phyloP scores from a whole-genome alignment of 768 basidiomycete species.

The Lentinula aciculospora region DNA sequence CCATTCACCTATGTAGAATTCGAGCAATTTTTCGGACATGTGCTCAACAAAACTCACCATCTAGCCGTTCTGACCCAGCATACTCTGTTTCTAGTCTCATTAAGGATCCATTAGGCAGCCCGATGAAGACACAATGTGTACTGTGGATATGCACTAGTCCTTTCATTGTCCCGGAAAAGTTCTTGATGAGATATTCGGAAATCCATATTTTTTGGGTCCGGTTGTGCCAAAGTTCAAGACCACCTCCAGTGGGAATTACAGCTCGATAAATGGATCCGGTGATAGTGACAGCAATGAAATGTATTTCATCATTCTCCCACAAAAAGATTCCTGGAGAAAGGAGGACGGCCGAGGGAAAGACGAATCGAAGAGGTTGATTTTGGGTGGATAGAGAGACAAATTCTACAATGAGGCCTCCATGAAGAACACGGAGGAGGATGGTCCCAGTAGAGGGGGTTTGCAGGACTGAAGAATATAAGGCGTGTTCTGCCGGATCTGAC shows the following conservation, averaged over 20 bases:
- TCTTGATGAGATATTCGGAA: constrained; percentile 64
- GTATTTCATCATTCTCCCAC: constrained; percentile 48
- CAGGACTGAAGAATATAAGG: constrained; percentile 54
- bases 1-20: constrained; percentile 61
- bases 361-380: constrained; percentile 65
- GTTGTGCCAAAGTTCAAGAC: constrained; percentile 53
- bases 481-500: constrained; percentile 58
- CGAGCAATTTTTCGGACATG: too few relatives aligned
- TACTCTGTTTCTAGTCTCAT: constrained; percentile 66
- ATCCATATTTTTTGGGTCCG: constrained; percentile 51
- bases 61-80: constrained; percentile 43
- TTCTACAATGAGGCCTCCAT: constrained; percentile 70
- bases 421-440: constrained; percentile 68
- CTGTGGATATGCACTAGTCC: constrained; percentile 64
- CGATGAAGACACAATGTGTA: constrained; percentile 59
- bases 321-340: constrained; percentile 62
- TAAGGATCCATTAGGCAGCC: constrained; percentile 54
- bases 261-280: constrained; percentile 71
- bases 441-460: constrained; percentile 55
- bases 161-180: constrained; percentile 33
- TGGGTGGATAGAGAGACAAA: constrained; percentile 67
- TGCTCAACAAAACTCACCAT: constrained; percentile 60
- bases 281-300: constrained; percentile 64
- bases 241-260: constrained; percentile 52
- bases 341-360: constrained; percentile 68